Evolutionary conservation across 192 early-diverging fungal species (phyloP), one percentile per base, ranked within the genome.

Genomic region (Podila horticola): DNA sequence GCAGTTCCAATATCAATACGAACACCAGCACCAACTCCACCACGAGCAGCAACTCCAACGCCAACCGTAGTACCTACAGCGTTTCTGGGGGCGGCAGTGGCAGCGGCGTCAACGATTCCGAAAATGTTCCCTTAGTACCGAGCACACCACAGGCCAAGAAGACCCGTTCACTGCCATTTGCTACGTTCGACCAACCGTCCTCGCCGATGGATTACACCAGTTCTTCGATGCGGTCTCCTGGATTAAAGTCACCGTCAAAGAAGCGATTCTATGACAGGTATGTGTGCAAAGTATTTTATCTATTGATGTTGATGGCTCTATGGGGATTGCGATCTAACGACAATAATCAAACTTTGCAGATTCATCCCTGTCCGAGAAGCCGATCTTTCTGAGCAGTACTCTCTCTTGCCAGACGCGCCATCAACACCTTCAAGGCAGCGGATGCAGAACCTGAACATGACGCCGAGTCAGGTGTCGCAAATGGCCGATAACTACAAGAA

Each of bases 301-400:
- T 55, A 1, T 30, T 33, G n/a, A 10, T 58, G 6, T 19, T 19
- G 8, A 24, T 31, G 31, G 38, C 28, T 30, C 6, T 19, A 20
- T 3, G 4, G 45, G 1, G 41, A 17, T 45, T 13, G 15, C 41
- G 13, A 8, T 45, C 15, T 20, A 36, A 41, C n/a, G 30, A 51
- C 26, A 60, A 7, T 69, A 2, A 15, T 48, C 11, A 4, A 7
- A 12, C 10, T 24, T 28, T 38, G 1, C 33, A 81, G 77, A 36
- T 81, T 51, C 45, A 81, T 81, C 36, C 77, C 77, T 26, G 58
- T 63, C 26, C 65, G 77, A 50, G 77, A 81, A 19, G 67, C 70
- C 30, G 62, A 55, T 12, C 67, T 81, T 28, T 52, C 77, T 36
- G 77, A 81, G 20, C 50, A 63, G 20, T 73, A 61, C 38, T 34